Conservation (phyloP, 169 alveolate genomes). For the Plasmodium berghei region DNA sequence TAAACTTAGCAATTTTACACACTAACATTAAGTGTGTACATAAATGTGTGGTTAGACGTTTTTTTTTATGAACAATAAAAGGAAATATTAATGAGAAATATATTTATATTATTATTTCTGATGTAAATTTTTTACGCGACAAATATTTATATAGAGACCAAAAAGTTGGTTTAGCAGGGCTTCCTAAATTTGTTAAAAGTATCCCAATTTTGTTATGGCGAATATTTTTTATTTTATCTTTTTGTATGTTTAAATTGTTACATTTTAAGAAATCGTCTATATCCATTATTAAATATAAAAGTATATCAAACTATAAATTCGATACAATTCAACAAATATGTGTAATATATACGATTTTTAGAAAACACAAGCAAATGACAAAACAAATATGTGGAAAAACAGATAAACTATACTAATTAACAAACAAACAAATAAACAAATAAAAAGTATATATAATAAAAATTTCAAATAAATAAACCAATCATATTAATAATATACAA, state of each 20-base stretch:
- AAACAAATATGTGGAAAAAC: background rate
- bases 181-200: constrained; percentile 70
- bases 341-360: background rate
- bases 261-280: constrained; percentile 57
- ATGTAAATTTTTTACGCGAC: constrained; percentile 28
- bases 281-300: constrained; percentile 33
- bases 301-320: background rate
- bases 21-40: background rate
- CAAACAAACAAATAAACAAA: constrained; percentile 1
- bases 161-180: constrained; percentile 67
- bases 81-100: background rate
- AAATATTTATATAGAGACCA: constrained; percentile 66
- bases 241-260: constrained; percentile 47
- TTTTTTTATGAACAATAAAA: background rate
- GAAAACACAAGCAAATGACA: background rate
- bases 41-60: background rate
- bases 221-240: constrained; percentile 57
- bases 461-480: background rate
- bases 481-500: background rate
- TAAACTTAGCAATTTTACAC: background rate
- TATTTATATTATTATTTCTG: no score
- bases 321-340: no score
- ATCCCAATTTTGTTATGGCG: constrained; percentile 58
- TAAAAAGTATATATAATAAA: background rate
- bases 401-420: background rate